Base-by-base conservation (phyloP, 2,329 filamentous ascomycete genomes). In the Chaetomiaceae sp. region DNA sequence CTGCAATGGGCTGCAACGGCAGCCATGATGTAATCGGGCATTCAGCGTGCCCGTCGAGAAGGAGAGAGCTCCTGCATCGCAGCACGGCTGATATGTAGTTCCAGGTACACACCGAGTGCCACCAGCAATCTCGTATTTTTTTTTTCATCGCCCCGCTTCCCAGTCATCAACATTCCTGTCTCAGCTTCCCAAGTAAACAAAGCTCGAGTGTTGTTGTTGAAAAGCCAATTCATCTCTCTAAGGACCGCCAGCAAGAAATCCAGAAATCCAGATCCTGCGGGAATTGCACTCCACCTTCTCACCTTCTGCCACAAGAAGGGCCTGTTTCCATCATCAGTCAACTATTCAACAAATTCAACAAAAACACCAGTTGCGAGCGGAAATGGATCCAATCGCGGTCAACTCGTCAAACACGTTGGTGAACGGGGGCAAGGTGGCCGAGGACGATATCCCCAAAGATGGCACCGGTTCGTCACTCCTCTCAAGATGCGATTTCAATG, bases 391-490 rank as follows among this genome's bases (percentile, higher is more conserved):
- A 10, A 43, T 67, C 51, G 66, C 60, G 54, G 64, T 72, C 44
- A 67, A 70, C 23, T 72, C 73, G 31, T 68, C 73, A 61, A 76
- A 76, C 60, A 67, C 70, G 31, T 64, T 77, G 58, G 68, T 65
- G 41, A 58, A 62, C 14, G 66, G 68, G 44, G 64, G 58, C 27
- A 50, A 67, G 16, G 58, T 62, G 34, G 71, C 72, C 21, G 53
- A 69, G 73, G 72, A 71, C 53, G 69, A 78, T 42, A 68, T 82
- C 39, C 77, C 84, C 44, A 81, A 77, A 44, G 86, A 90, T 64
- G 86, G 86, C 67, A 89, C 86, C 54, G 86, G 86, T 89, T 68
- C 58, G 72, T 59, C 55, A 14, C 42, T n/a, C n/a, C n/a, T n/a
- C n/a, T 23, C 33, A 46, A 34, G 19, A 41, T 25, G 25, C 42